These are phyloP conservation scores for Psophocarpus tetragonolobus DNA, from an alignment of 306 rosid species.

Conservation along the genomic window DNA sequence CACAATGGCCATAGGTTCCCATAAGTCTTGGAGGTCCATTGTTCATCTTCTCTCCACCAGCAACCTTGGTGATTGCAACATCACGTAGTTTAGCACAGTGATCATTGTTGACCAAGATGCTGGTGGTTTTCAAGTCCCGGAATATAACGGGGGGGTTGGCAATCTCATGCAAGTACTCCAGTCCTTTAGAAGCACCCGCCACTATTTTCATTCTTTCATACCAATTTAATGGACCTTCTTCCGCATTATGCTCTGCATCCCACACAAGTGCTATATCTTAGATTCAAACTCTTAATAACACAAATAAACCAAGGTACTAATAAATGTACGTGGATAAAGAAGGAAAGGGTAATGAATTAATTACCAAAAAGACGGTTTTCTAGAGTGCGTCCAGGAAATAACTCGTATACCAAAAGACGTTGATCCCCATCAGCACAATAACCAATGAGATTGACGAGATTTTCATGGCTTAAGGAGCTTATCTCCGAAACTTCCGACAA, in stretches of 20 bases:
- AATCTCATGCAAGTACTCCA: conserved; percentile 77
- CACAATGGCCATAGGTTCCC: conserved; percentile 82
- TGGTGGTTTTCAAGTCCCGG: conserved; percentile 65
- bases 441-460: conserved; percentile 76
- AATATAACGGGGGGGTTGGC: conserved; percentile 70
- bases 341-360: neutral
- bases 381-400: conserved; percentile 50
- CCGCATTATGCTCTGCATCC: conserved; percentile 41
- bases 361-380: conserved; percentile 72
- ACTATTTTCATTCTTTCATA: conserved; percentile 72
- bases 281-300: neutral
- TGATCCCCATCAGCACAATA: conserved; percentile 98
- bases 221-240: conserved; percentile 64
- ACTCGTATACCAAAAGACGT: conserved; percentile 84
- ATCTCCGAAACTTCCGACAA: conserved; percentile 54
- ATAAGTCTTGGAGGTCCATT: conserved; percentile 68
- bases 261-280: neutral
- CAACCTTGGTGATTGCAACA: conserved; percentile 57
- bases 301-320: neutral
- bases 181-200: conserved; percentile 62
- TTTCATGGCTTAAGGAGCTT: conserved; percentile 64
- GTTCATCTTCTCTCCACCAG: conserved; percentile 50
- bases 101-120: conserved; percentile 60
- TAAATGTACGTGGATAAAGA: neutral
- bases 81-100: conserved; percentile 59